Base-by-base conservation (phyloP, 257 asterid genomes). In the Cinchona pubescens region DNA sequence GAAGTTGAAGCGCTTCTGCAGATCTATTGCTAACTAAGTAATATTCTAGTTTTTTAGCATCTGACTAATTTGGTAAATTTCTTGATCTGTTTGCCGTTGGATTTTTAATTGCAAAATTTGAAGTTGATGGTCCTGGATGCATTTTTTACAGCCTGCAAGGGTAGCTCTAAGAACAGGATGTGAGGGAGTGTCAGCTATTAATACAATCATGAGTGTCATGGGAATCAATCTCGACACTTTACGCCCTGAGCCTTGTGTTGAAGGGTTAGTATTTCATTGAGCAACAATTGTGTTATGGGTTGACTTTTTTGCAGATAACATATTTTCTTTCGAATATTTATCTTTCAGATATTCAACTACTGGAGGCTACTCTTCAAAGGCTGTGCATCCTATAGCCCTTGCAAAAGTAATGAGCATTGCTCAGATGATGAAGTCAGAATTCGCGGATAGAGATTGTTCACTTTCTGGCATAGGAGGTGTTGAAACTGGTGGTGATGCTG, bases 311-410 rank as follows among this genome's bases (percentile, higher is more conserved):
- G 38, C 68, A 64, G 9, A 46, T 46, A 48, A 76, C 64, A 35
- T 18, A 46, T 58, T 69, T 58, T 11, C 40, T 67, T 68, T 55
- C n/a, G 62, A 75, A 53, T 38, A 49, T 0, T 38, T 73, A 45
- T 77, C 34, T 65, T 71, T 61, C 66, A 94, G 99, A 67, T 94
- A 94, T 85, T 94, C 97, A 21, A 94, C 97, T 23, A 97, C 99
- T 18, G 97, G 98, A 48, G 98, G 98, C 71, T 94, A 94, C 81
- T 94, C 99, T 34, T 75, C 96, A 12, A 94, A 90, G 87, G 99
- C 99, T 25, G 97, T 94, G 59, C 99, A 94, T 81, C 99, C 99
- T 45, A 94, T 94, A 81, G 99, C 99, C 37, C 97, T 94, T 78
- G 99, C 92, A 76, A 94, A 92, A 82, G 99, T 94, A 62, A 92